Evolutionary conservation across 208 protist species (phyloP), one percentile per base, ranked within the genome.

Genomic region (Leishmania lainsoni): DNA sequence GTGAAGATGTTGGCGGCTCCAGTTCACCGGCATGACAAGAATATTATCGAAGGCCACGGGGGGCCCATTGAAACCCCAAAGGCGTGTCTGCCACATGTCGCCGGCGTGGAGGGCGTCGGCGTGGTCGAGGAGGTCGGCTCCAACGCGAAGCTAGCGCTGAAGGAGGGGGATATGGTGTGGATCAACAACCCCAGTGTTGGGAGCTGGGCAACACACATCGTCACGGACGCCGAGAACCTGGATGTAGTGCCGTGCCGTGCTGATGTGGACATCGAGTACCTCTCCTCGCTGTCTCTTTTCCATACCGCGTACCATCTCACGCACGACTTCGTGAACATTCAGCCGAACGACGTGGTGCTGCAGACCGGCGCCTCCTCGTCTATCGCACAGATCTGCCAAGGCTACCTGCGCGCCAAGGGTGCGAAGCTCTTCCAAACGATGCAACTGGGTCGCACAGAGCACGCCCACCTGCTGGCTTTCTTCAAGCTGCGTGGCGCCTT

Each of bases 11-110:
- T 99, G 12, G 94, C 96, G 5, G 96, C 98, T 6, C 98, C 98
- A 39, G 97, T 99, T 35, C 99, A 99, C 83, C 95, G 97, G 61
- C 96, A 99, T 14, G 98, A 99, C 85, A 94, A 99, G 75, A 99
- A 98, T 84, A 85, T 98, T 48, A 95, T 99, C 75, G 89, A 98
- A 70, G 98, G 98, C 9, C 86, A 92, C 49, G 96, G 95, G 73
- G 91, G 87, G 0, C 89, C 88, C 3, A 42, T 90, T 5, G 81
- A 76, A 22, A 79, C 87, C 58, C 45, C 56, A 16, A 63, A 48
- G 26, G 42, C 49, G 29, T 68, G 74, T 74, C 79, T 92, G 12
- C 90, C 91, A 35, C 87, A 86, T 17, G 88, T 98, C 29, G 97
- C 89, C 58, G 98, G 98, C 49, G 95, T 95, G 45, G 98, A 99